Evolutionary conservation across 1,139 yeast genomes (phyloP), one percentile per base, ranked within the genome.

Genomic region (Protomyces pachydermus): DNA sequence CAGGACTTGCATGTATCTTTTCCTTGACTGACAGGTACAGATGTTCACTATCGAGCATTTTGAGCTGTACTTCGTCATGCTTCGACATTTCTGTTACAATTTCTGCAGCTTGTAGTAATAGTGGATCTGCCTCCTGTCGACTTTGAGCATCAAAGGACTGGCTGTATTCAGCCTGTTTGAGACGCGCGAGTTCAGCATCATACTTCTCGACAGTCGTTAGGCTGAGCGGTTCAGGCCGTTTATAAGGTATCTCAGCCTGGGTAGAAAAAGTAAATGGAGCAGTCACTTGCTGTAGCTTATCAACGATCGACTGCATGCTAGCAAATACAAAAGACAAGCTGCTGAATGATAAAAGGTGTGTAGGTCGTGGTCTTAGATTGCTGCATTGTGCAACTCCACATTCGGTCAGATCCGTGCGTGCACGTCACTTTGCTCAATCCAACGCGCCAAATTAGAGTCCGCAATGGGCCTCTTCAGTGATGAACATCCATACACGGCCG

Each of bases 401-500:
- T 28, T 6, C 32, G 8, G 32, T 28, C 32, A 28, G 32, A 28
- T 28, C 32, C 32, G 32, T 28, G 8, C 8, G 32, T 28, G 32
- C 32, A 28, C 32, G 8, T 28, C 32, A 28, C 32, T 28, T 28
- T 6, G 32, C 32, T 28, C 32, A 28, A 28, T 28, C 32, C 32
- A 28, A 28, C 5, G 8, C 8, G 5, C 5, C 32, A 28, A 6
- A 28, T 28, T 28, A 28, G 32, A 28, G 32, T 28, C 1, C 32
- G 1, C 32, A 20, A 76, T 76, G 79, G 78, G 78, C 12, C 73
- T 76, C 65, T 70, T 76, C 54, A 70, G 76, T 3, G 76, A 74
- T 54, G 72, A 71, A 60, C 77, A 78, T 72, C 83, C 82, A 16
- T 77, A 79, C 69, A 81, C 84, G 8, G 82, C 84, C 9, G 78